These are phyloP conservation scores for Cladosporium velox DNA, from an alignment of 2,329 filamentous ascomycete species.

Conservation along the genomic window DNA sequence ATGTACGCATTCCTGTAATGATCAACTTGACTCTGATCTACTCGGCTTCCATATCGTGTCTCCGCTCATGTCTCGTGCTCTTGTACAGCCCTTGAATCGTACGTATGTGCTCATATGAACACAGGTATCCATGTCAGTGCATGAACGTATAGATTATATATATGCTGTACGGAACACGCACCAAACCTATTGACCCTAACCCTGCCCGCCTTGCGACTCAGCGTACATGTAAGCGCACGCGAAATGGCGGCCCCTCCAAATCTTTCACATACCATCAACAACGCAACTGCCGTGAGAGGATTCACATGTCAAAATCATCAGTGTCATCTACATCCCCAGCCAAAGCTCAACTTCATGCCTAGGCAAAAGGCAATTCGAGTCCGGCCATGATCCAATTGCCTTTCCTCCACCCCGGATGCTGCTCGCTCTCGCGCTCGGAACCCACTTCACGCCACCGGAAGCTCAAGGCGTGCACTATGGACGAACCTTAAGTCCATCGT, in stretches of 20 bases:
- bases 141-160: background rate
- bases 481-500: background rate
- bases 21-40: background rate
- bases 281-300: background rate
- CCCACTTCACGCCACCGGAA: conserved; percentile 4
- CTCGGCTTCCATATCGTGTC: background rate
- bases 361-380: background rate
- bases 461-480: too few relatives aligned
- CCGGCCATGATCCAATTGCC: background rate
- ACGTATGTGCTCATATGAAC: too few relatives aligned
- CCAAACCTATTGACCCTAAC: background rate
- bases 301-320: background rate
- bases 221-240: background rate
- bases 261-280: background rate
- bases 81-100: too few relatives aligned
- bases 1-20: background rate
- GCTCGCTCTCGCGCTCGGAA: background rate
- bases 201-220: background rate
- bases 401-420: conserved; percentile 1
- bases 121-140: too few relatives aligned
- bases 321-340: background rate
- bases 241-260: background rate
- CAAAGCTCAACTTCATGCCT: background rate
- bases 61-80: background rate
- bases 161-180: background rate